Evolutionary conservation across 345 rosid species (phyloP).

Genomic region (Acer yangbiense): DNA sequence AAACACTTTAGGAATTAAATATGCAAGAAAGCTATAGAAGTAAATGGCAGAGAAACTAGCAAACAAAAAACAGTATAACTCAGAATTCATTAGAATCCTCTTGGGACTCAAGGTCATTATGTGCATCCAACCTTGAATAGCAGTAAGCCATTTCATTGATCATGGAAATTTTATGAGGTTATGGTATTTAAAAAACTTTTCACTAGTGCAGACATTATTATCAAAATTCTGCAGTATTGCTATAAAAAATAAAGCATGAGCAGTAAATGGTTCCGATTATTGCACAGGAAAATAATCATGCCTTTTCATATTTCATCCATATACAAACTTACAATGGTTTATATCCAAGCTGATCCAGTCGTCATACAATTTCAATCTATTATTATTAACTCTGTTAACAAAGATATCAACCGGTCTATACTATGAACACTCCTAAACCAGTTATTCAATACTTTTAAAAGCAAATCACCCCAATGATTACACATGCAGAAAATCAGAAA

Average conservation of each 20-base stretch:
- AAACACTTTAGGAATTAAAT: background rate
- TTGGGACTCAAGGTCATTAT: background rate
- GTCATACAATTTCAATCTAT: background rate
- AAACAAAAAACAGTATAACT: background rate
- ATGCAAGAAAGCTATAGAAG: background rate
- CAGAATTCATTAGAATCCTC: background rate
- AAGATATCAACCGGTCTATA: background rate
- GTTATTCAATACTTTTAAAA: background rate
- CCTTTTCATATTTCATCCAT: constrained; percentile 2
- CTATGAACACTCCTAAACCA: background rate
- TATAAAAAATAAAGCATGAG: background rate
- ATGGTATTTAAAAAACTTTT: background rate
- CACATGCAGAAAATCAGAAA: background rate
- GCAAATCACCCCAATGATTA: background rate
- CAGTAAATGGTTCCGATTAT: background rate
- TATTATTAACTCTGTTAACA: background rate
- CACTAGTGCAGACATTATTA: background rate
- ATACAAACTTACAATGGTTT: background rate
- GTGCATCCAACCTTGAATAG: background rate
- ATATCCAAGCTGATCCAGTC: background rate
- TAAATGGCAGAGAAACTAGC: background rate
- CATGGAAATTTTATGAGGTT: background rate
- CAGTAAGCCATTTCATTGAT: background rate
- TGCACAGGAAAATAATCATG: background rate
- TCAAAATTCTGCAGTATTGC: background rate